These are phyloP conservation scores for Vigna unguiculata DNA, from an alignment of 306 rosid genomes.

Conservation along the genomic window DNA sequence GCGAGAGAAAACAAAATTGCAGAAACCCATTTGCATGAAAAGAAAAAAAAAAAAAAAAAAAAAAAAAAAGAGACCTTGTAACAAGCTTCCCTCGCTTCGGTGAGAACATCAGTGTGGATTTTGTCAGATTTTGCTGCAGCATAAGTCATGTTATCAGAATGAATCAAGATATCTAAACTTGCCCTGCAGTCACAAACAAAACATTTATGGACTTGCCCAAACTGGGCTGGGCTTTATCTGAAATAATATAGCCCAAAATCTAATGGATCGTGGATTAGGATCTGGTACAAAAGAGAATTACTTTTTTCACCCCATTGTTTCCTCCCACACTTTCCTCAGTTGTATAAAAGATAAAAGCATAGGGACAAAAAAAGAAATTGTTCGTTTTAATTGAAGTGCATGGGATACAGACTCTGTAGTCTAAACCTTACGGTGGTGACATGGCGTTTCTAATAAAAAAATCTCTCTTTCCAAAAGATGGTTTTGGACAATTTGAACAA, in stretches of 20 bases:
- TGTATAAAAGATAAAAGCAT: too few relatives aligned
- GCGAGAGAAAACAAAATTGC: not conserved
- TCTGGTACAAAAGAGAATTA: too few relatives aligned
- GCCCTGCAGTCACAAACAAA: not conserved
- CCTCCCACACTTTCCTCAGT: too few relatives aligned
- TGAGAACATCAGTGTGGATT: conserved; percentile 72
- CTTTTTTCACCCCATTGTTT: too few relatives aligned
- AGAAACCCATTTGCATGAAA: not conserved
- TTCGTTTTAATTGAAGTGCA: too few relatives aligned
- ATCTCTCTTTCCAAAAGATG: too few relatives aligned
- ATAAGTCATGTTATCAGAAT: conserved; percentile 60
- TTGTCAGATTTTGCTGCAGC: conserved; percentile 56
- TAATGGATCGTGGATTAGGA: too few relatives aligned
- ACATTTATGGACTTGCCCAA: not conserved
- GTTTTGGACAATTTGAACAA: too few relatives aligned
- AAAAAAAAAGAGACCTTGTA: conserved; percentile 64
- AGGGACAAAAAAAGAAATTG: too few relatives aligned
- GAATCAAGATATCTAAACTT: not conserved
- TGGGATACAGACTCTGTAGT: too few relatives aligned
- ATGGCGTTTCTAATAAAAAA: too few relatives aligned
- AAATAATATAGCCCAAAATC: not conserved
- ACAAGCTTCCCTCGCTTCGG: conserved; percentile 78
- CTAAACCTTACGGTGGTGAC: too few relatives aligned
- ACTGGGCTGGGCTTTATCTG: not conserved
- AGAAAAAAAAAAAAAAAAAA: not conserved